phyloP scores from a whole-genome alignment of 1,284 basidiomycete species.

The Phylloporus sp. region DNA sequence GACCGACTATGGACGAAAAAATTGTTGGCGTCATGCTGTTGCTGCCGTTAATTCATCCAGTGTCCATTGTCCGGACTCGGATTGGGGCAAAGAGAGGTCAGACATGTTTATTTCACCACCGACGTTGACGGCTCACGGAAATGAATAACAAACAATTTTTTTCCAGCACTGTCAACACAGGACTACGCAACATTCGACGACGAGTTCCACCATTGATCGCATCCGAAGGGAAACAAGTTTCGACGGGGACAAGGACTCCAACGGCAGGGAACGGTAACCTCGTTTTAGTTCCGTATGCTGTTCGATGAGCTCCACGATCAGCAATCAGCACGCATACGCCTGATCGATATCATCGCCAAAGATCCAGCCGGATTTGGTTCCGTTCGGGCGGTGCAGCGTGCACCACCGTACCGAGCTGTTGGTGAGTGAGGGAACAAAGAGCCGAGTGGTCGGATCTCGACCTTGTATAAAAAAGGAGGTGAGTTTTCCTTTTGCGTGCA shows the following conservation, averaged over 20 bases:
- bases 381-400: slow-evolving; percentile 24
- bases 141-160: slow-evolving; percentile 40
- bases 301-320: slow-evolving; percentile 27
- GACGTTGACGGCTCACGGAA: slow-evolving; percentile 36
- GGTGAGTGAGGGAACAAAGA: slow-evolving; percentile 10
- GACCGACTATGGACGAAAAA: slow-evolving; percentile 18
- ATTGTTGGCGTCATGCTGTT: slow-evolving; percentile 23
- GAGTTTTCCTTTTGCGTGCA: slow-evolving; percentile 34
- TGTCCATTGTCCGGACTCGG: slow-evolving; percentile 10
- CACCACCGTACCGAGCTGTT: slow-evolving; percentile 14
- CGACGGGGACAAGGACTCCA: neutral
- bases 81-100: slow-evolving; percentile 22
- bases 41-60: slow-evolving; percentile 30
- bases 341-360: slow-evolving; percentile 31
- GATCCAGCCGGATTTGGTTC: slow-evolving; percentile 34
- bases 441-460: slow-evolving; percentile 33
- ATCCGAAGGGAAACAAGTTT: slow-evolving; percentile 1
- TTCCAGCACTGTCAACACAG: slow-evolving; percentile 26
- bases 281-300: slow-evolving; percentile 25
- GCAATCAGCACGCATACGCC: slow-evolving; percentile 17
- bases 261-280: slow-evolving; percentile 1
- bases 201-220: slow-evolving; percentile 21
- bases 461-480: slow-evolving; percentile 18
- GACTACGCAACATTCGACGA: slow-evolving; percentile 26
- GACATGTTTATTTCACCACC: slow-evolving; percentile 34